These are phyloP conservation scores for Dactylorhiza incarnata DNA, from an alignment of 106 monocot genomes.

Conservation along the genomic window DNA sequence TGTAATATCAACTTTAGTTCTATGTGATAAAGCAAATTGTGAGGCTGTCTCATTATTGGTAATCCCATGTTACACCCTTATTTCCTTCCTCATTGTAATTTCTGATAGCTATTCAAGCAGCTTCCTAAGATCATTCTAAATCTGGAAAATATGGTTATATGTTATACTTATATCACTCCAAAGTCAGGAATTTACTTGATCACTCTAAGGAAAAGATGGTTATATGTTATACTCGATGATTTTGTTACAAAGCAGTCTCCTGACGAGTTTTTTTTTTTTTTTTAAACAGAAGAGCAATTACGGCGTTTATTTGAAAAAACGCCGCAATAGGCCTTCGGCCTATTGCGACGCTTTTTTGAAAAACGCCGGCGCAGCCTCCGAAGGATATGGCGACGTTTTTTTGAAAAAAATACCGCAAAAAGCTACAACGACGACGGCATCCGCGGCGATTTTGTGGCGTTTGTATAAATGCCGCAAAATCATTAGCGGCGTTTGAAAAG, in stretches of 20 bases:
- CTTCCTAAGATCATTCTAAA: neutral
- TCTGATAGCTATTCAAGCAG: neutral
- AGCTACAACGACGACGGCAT: too few species aligned
- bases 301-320: too few species aligned
- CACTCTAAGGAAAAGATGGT: constrained; percentile 82
- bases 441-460: too few species aligned
- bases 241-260: constrained; percentile 95
- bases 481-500: too few species aligned
- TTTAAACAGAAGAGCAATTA: too few species aligned
- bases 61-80: neutral
- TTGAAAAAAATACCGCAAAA: too few species aligned
- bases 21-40: neutral
- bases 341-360: too few species aligned
- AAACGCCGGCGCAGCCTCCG: too few species aligned
- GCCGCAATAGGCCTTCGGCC: too few species aligned
- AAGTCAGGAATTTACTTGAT: constrained; percentile 68
- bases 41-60: neutral
- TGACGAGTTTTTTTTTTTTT: too few species aligned
- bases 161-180: constrained; percentile 62
- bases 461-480: too few species aligned
- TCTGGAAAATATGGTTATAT: neutral
- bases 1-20: neutral
- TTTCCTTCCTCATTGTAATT: neutral
- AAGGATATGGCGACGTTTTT: too few species aligned
- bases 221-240: constrained; percentile 90